Base-by-base conservation (phyloP, 2,329 filamentous ascomycete species). In the Microdochium nivale region DNA sequence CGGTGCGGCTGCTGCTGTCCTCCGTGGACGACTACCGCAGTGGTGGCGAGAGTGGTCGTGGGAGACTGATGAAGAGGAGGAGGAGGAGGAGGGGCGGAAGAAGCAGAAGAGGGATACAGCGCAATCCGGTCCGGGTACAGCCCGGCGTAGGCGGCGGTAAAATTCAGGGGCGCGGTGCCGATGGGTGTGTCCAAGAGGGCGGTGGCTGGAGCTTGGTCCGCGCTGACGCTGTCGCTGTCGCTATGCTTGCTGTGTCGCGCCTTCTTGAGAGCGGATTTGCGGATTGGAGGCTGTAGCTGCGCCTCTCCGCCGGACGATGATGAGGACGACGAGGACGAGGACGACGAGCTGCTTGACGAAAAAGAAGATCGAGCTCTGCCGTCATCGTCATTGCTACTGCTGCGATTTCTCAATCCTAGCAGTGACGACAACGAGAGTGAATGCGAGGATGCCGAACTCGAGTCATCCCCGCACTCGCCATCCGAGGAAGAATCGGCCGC, bases 101-200 rank as follows among this genome's bases (percentile, higher is more conserved):
- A n/a, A n/a, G n/a, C n/a, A n/a, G n/a, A n/a, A n/a, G n/a, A 19
- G 4, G 40, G n/a, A 23, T 44, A 24, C 3, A 44, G 40, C 21
- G 4, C 13, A 3, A 44, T 23, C 27, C 49, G 54, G 25, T 54
- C 43, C 9, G 60, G 59, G 54, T 56, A 62, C 49, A 49, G 32
- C 10, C 3, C 53, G 51, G 48, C 56, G 51, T 24, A 56, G 51
- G 1, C 46, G 54, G 52, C 53, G 52, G 49, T 48, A 53, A 49
- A 55, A 49, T 10, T 37, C 48, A 40, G 40, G 33, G 30, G 24
- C 33, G n/a, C n/a, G n/a, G 16, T 35, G 8, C 19, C 14, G 52
- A 37, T 14, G 24, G 30, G 25, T 51, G 11, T 35, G 37, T 46
- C 27, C 5, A 11, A 30, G 35, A 19, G 35, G 35, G 19, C 25